Evolutionary conservation across 345 rosid species (phyloP).

Genomic region (Acer yangbiense): DNA sequence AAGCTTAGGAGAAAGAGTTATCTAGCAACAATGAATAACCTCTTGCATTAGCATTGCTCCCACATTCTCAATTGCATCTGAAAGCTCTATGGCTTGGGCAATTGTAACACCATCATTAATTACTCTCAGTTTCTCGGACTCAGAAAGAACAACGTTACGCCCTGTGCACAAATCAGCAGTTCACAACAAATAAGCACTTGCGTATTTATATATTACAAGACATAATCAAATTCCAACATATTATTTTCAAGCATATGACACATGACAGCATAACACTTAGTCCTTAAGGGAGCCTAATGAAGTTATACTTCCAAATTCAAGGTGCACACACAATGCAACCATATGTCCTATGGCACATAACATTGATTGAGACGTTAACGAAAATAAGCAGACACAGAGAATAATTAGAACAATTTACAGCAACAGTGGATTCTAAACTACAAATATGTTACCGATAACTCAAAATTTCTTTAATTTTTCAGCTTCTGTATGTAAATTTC

Average conservation of each 20-base stretch:
- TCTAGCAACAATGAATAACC: constrained; percentile 75
- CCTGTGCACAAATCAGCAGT: constrained; percentile 49
- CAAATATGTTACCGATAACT: background rate
- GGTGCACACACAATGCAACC: background rate
- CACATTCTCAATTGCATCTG: constrained; percentile 75
- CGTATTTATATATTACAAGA: background rate
- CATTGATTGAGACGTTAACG: background rate
- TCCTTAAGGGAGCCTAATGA: background rate
- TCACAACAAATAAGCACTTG: constrained; percentile 10
- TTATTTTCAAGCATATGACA: background rate
- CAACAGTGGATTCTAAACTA: background rate
- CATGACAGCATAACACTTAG: background rate
- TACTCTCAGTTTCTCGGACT: constrained; percentile 54
- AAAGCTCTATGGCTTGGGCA: constrained; percentile 67
- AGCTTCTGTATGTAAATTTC: background rate
- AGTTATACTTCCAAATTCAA: background rate
- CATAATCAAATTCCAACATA: background rate
- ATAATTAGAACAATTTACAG: background rate
- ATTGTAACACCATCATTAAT: constrained; percentile 91
- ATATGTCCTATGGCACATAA: background rate
- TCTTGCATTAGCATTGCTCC: constrained; percentile 85
- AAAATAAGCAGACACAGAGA: background rate
- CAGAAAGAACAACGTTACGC: constrained; percentile 75
- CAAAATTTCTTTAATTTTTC: background rate
- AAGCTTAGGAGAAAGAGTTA: constrained; percentile 22